Base-by-base conservation (phyloP, 108 stramenopile species). In the Seminavis robusta region DNA sequence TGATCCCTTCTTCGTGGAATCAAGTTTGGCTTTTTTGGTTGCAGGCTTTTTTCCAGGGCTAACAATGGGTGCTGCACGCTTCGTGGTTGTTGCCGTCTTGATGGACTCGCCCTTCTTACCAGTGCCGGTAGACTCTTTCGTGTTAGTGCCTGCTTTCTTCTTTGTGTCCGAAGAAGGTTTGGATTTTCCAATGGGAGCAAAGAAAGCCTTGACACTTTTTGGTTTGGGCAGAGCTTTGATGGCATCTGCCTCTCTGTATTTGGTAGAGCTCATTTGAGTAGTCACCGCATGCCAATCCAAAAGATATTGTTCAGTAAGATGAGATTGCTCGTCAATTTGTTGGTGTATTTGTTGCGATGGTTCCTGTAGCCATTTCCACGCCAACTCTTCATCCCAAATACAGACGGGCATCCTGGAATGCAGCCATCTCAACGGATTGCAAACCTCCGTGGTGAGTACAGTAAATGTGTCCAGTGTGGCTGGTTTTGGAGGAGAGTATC, bases 351-450 rank as follows among this genome's bases (percentile, higher is more conserved):
- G 31, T 30, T 37, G 55, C 24, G 74, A 63, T 20, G 91, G 91
- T 47, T 62, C 30, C 13, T 20, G 8, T 25, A 92, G 46, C 91
- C 91, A 92, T 56, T 77, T 31, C 38, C 45, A 48, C 6, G 84
- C 86, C 0, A 77, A 60, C 7, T 67, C 50, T 39, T 29, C 39
- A 32, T 86, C 81, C 74, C 72, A 83, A 10, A 88, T 21, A 31
- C 76, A 74, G 19, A 88, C 65, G 0, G 91, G 91, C 68, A 82
- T 79, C 7, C 91, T 71, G 48, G 69, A 57, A 58, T 92, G 91
- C 4, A 92, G 44, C 83, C 83, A 87, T 17, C 50, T 36, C 4
- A 83, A 48, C 21, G 64, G 52, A 16, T 71, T 59, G 43, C 68
- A 69, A 7, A 80, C 84, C 34, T 88, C 81, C 3, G 73, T 92